phyloP scores from a whole-genome alignment of 495 filamentous ascomycete species.

The Tuber melanosporum region DNA sequence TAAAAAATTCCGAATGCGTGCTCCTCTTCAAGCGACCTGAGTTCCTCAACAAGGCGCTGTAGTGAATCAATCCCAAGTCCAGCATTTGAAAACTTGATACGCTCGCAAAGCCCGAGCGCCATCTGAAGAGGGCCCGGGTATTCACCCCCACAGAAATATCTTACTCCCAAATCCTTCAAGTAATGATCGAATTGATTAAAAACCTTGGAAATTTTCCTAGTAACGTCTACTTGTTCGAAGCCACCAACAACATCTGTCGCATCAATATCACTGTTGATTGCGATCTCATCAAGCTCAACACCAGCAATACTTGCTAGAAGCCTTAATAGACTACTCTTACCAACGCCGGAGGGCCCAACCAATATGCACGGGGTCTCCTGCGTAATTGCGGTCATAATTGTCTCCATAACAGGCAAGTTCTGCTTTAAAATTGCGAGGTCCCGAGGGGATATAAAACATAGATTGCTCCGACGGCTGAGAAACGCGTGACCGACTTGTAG shows the following conservation, averaged over 20 bases:
- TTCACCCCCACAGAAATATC: constrained; percentile 45
- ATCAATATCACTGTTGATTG: constrained; percentile 87
- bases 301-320: constrained; percentile 73
- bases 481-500: constrained; percentile 76
- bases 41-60: constrained; percentile 12
- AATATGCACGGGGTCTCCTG: constrained; percentile 83
- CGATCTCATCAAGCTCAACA: constrained; percentile 64
- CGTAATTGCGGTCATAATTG: constrained; percentile 76
- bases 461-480: constrained; percentile 53
- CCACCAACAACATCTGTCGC: constrained; percentile 95
- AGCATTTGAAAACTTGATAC: constrained; percentile 5
- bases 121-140: constrained; percentile 44
- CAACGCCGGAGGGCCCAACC: constrained; percentile 75
- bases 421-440: constrained; percentile 53
- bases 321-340: constrained; percentile 72
- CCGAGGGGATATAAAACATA: constrained; percentile 53
- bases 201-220: constrained; percentile 56
- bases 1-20: constrained; percentile 5
- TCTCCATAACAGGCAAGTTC: constrained; percentile 66
- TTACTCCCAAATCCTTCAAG: constrained; percentile 52
- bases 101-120: constrained; percentile 36
- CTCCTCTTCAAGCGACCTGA: constrained; percentile 19
- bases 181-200: constrained; percentile 52
- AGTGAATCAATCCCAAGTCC: constrained; percentile 22
- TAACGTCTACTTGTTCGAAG: constrained; percentile 86